Evolutionary conservation across 495 filamentous ascomycete genomes (phyloP).

Genomic region (Tuber borchii): DNA sequence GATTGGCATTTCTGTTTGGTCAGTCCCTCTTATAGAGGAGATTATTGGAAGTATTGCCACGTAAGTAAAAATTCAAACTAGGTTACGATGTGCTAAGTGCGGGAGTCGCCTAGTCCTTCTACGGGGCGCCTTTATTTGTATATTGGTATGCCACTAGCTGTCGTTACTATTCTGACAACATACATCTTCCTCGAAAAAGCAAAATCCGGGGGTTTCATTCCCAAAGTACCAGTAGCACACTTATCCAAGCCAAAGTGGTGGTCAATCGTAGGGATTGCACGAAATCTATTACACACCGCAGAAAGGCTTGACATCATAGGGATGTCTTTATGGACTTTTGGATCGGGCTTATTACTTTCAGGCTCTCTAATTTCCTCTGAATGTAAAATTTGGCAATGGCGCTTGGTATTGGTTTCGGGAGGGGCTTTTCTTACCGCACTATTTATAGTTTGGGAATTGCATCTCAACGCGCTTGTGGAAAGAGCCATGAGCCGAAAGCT

Average conservation of each 20-base stretch:
- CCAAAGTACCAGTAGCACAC: background rate
- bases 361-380: slow-evolving; percentile 13
- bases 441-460: slow-evolving; percentile 19
- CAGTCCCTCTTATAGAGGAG: background rate
- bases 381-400: slow-evolving; percentile 24
- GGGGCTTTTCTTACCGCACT: slow-evolving; percentile 12
- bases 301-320: slow-evolving; percentile 2
- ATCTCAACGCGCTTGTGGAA: slow-evolving; percentile 22
- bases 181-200: background rate
- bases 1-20: slow-evolving; percentile 23
- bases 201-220: background rate
- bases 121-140: background rate
- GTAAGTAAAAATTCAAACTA: background rate
- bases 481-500: background rate
- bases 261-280: background rate
- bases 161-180: background rate
- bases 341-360: slow-evolving; percentile 11
- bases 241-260: background rate
- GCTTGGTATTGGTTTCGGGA: slow-evolving; percentile 2
- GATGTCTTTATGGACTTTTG: slow-evolving; percentile 19
- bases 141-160: background rate
- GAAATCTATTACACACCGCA: background rate
- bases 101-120: background rate
- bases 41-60: background rate
- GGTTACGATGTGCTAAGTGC: background rate